Percentiles rank a stretch among this genome's conserved stretches.
phyloP scores from a whole-genome alignment of 2,329 filamentous ascomycete genomes.

The Furcasterigmium furcatum region DNA sequence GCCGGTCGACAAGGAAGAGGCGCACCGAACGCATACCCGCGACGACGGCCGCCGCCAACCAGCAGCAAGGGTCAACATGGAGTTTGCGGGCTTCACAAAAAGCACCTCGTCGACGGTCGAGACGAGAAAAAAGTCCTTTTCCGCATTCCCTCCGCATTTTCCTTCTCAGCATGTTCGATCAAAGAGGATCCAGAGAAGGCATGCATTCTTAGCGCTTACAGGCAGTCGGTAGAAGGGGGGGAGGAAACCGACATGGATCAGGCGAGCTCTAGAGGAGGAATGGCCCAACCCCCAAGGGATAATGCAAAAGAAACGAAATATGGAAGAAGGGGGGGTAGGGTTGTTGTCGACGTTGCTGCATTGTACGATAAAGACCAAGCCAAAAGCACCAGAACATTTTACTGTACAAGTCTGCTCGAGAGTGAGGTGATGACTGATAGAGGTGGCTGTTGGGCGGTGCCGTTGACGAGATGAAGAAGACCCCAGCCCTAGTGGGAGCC shows the following conservation, averaged over 20 bases:
- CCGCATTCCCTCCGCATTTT: background rate
- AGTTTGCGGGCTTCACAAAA: background rate
- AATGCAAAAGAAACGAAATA: slow-evolving; percentile 3
- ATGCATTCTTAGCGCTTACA: slow-evolving; percentile 12
- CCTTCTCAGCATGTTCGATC: slow-evolving; percentile 8
- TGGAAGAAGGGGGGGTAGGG: slow-evolving; percentile 3
- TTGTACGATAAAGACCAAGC: slow-evolving; percentile 7
- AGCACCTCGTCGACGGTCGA: background rate
- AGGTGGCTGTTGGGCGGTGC: too few relatives aligned
- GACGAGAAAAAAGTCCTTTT: background rate
- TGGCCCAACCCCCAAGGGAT: background rate
- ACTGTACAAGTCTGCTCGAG: too few relatives aligned
- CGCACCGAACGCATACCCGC: too few relatives aligned
- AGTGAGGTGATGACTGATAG: too few relatives aligned
- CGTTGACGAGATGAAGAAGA: too few relatives aligned
- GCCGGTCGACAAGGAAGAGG: too few relatives aligned
- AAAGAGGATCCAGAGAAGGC: slow-evolving; percentile 4
- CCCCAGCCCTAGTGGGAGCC: too few relatives aligned
- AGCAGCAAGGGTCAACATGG: background rate
- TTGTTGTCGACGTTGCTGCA: slow-evolving; percentile 1
- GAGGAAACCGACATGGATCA: background rate
- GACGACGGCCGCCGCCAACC: too few relatives aligned
- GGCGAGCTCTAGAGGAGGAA: background rate
- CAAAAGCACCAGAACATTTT: background rate
- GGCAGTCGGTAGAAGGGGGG: background rate